phyloP scores from a whole-genome alignment of 2,329 filamentous ascomycete genomes.

The Beauveria brongniartii region DNA sequence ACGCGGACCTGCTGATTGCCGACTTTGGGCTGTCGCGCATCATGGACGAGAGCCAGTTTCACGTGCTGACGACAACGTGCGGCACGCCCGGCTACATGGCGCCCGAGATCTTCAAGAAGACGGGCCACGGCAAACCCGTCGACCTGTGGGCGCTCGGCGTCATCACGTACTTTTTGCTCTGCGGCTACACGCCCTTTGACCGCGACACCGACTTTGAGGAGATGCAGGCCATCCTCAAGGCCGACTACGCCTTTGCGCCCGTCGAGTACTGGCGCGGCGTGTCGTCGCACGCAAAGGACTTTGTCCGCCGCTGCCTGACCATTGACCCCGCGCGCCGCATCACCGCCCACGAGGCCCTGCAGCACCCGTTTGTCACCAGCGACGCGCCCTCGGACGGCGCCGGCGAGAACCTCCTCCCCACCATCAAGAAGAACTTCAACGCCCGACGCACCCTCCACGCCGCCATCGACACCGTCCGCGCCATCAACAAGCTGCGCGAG shows the following conservation, averaged over 20 bases:
- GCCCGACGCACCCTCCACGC: constrained; percentile 60
- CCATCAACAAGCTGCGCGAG: constrained; percentile 63
- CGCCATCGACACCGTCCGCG: constrained; percentile 62
- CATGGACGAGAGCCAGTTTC: constrained; percentile 98
- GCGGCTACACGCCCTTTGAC: constrained; percentile 97
- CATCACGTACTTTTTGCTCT: constrained; percentile 96
- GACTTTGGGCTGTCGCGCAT: constrained; percentile 94
- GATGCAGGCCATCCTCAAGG: constrained; percentile 96
- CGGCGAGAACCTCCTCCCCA: constrained; percentile 56
- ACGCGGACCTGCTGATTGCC: constrained; percentile 91
- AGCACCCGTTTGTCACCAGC: constrained; percentile 56
- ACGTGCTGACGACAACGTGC: constrained; percentile 94
- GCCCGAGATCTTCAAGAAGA: constrained; percentile 98
- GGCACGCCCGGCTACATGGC: constrained; percentile 99
- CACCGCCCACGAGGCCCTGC: constrained; percentile 74
- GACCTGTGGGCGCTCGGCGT: constrained; percentile 98
- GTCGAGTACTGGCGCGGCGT: constrained; percentile 96
- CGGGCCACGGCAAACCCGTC: constrained; percentile 93
- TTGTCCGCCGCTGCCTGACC: constrained; percentile 86
- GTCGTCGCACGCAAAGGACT: constrained; percentile 76
- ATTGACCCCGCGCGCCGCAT: constrained; percentile 82
- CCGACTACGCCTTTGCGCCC: constrained; percentile 93
- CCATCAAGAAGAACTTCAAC: constrained; percentile 69
- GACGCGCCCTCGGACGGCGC: constrained; percentile 38
- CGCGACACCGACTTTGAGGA: constrained; percentile 96